Evolutionary conservation across 208 protist species (phyloP).

Genomic region (Trypanosoma avium): DNA sequence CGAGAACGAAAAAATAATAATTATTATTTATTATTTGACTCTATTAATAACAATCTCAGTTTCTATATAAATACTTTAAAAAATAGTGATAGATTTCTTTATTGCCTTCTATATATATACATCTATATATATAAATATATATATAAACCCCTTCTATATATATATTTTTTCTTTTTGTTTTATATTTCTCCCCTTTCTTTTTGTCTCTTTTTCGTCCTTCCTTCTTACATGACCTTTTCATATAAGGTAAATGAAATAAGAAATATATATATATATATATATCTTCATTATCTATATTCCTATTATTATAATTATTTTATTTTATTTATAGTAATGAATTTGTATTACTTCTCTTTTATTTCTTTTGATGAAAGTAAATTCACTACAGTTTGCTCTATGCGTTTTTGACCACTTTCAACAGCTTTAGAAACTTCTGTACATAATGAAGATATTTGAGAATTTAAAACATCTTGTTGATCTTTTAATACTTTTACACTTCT

Average conservation of each 20-base stretch:
- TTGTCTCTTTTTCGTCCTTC: background rate
- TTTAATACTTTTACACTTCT: conserved; percentile 1
- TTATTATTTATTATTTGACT: too few species aligned
- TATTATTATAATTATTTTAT: conserved; percentile 9
- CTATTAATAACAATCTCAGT: too few species aligned
- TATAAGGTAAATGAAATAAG: background rate
- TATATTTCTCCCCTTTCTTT: background rate
- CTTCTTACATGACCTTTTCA: too few species aligned
- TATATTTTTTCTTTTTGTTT: conserved; percentile 20
- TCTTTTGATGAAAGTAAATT: conserved; percentile 15
- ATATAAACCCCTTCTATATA: background rate
- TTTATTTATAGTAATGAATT: background rate
- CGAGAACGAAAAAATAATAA: too few species aligned
- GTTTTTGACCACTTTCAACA: conserved; percentile 10
- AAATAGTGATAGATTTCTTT: too few species aligned
- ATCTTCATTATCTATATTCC: too few species aligned
- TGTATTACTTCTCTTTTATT: background rate
- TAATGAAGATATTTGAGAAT: conserved; percentile 7
- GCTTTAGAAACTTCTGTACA: conserved; percentile 9
- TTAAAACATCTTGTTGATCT: conserved; percentile 12
- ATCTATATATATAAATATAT: too few species aligned
- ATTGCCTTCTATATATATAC: too few species aligned
- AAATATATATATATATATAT: conserved; percentile 12
- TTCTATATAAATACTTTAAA: too few species aligned
- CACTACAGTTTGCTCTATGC: conserved; percentile 1